phyloP scores from a whole-genome alignment of 2,329 filamentous ascomycete genomes.

The Colletotrichum sp. region DNA sequence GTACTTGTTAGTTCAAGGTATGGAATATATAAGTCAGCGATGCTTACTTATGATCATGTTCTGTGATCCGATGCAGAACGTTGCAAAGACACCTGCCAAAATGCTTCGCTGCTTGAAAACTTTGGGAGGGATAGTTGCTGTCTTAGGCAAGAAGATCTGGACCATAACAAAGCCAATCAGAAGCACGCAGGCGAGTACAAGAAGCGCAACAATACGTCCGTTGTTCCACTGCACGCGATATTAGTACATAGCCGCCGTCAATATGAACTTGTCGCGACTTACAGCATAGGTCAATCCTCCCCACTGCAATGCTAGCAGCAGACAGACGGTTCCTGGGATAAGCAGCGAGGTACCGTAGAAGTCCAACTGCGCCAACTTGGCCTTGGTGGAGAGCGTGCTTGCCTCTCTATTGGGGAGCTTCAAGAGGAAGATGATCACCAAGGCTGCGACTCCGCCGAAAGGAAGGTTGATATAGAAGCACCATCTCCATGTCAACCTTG shows the following conservation, averaged over 20 bases:
- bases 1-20: constrained; percentile 37
- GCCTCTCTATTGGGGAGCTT: constrained; percentile 9
- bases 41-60: constrained; percentile 54
- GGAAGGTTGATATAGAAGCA: constrained; percentile 42
- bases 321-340: constrained; percentile 39
- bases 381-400: constrained; percentile 19
- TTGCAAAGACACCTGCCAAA: constrained; percentile 48
- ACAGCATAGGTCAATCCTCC: constrained; percentile 37
- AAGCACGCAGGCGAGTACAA: constrained; percentile 51
- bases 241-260: too few species aligned
- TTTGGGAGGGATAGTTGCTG: constrained; percentile 47
- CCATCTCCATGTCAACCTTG: constrained; percentile 38
- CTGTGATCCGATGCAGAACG: constrained; percentile 50
- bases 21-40: background rate
- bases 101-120: constrained; percentile 46
- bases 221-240: constrained; percentile 42
- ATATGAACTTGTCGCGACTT: too few species aligned
- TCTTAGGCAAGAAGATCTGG: constrained; percentile 37
- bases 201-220: constrained; percentile 46
- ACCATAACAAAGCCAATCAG: constrained; percentile 48
- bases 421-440: constrained; percentile 28
- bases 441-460: constrained; percentile 29
- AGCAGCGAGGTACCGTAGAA: constrained; percentile 6
- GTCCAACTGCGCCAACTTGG: constrained; percentile 32
- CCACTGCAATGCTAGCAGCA: constrained; percentile 55